A percentile compares a stretch with the other conserved stretches of the same genome.
Conservation (phyloP, 768 basidiomycete genomes). For the Pholiota conissans region DNA sequence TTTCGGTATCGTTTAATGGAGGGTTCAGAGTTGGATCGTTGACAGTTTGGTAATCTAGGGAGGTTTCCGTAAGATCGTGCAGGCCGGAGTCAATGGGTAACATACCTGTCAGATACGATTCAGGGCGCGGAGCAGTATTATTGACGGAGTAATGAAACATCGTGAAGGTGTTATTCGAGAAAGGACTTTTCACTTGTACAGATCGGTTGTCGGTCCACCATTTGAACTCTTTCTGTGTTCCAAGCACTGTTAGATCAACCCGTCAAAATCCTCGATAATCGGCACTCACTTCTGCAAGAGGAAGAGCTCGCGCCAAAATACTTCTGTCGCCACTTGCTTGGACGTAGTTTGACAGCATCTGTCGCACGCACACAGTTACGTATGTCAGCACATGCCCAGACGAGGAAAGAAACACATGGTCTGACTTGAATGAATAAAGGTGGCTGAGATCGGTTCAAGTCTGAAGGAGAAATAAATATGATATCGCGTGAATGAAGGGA, state of each 20-base stretch:
- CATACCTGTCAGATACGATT: conserved; percentile 70
- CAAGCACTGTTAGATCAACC: not conserved
- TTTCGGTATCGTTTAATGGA: conserved; percentile 58
- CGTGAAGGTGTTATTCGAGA: conserved; percentile 61
- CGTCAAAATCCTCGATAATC: not conserved
- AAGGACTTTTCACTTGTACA: conserved; percentile 65
- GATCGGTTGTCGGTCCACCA: conserved; percentile 86
- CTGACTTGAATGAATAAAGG: conserved; percentile 80
- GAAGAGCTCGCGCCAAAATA: conserved; percentile 81
- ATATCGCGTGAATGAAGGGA: not conserved
- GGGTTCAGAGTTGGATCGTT: conserved; percentile 58
- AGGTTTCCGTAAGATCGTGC: not conserved
- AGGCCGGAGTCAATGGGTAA: not conserved
- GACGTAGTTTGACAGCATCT: conserved; percentile 93
- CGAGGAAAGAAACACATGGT: not conserved
- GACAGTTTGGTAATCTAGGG: conserved; percentile 74
- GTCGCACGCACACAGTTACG: not conserved
- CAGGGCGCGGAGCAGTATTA: conserved; percentile 87
- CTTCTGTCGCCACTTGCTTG: conserved; percentile 64
- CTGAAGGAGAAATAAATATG: conserved; percentile 30
- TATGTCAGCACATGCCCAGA: not conserved
- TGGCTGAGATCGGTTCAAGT: conserved; percentile 90
- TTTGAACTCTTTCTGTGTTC: conserved; percentile 63
- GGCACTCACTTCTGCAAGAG: conserved; percentile 72
- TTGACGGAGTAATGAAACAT: conserved; percentile 76